Base-by-base conservation (phyloP, 1,284 basidiomycete species). In the Malassezia caprae region DNA sequence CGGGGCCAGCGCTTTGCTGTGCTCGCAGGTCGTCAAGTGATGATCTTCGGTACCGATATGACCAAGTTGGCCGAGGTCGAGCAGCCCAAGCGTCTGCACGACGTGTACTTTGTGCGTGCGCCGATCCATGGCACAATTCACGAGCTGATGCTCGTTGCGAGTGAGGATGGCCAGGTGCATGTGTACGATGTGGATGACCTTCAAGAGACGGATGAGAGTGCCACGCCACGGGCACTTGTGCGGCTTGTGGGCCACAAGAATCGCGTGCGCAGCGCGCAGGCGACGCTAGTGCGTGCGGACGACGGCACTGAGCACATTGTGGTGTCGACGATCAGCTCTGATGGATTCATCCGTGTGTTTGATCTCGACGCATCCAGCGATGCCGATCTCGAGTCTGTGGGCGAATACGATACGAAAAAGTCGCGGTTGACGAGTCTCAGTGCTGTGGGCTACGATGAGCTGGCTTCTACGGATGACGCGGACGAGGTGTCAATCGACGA, bases 391-490 rank as follows among this genome's bases (percentile, higher is more conserved):
- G 45, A 63, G 26, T 45, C 65, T 30, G 46, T 62, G 24, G 69
- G 61, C 8, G 15, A 40, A 26, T 68, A 64, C 46, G 62, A 69
- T 45, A 74, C 72, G 24, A 64, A 66, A 21, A 64, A 67, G 7
- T 64, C 70, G 21, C 63, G 72, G 2, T 56, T 74, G 26, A 74
- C 70, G 1, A 69, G 68, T 39, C 53, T 74, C 37, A 65, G 65
- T 23, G 59, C 65, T 12, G 68, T 67, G 3, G 67, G 67, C n/a
- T 61, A 62, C 24, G 46, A 57, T 24, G 42, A 19, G 15, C 52
- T 24, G 2, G 51, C 12, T 8, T 51, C 51, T 26, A 58, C 48
- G 26, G 34, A 43, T 12, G 34, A 21, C 4, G n/a, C 12, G 1
- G 46, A 44, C 26, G 48, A 50, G 39, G 41, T 4, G 8, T 10